phyloP scores from a whole-genome alignment of 495 filamentous ascomycete genomes.

The Margaritispora aquatica region DNA sequence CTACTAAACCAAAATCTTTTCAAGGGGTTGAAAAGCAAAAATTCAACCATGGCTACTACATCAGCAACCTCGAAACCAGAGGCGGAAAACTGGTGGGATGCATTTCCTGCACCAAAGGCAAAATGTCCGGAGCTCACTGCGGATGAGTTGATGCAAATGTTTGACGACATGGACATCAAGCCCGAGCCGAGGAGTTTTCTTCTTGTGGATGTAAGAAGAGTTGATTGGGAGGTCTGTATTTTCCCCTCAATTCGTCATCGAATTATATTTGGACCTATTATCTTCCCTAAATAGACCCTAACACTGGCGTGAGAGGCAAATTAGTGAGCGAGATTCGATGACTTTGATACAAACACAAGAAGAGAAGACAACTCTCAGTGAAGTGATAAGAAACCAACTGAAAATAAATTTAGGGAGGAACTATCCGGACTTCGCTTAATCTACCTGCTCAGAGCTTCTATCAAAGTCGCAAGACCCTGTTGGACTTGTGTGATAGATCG shows the following conservation, averaged over 20 bases:
- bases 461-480: slow-evolving; percentile 49
- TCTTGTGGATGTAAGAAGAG: slow-evolving; percentile 57
- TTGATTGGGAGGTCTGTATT: slow-evolving; percentile 51
- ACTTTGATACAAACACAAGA: too few relatives aligned
- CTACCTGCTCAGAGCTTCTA: slow-evolving; percentile 65
- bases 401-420: slow-evolving; percentile 48
- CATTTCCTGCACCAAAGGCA: slow-evolving; percentile 37
- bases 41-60: slow-evolving; percentile 1
- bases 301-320: neutral
- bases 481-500: slow-evolving; percentile 47
- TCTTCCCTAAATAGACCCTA: neutral
- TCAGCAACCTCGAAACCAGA: slow-evolving; percentile 2
- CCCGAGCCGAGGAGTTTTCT: slow-evolving; percentile 45
- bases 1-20: neutral
- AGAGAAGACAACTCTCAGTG: too few relatives aligned
- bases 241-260: neutral
- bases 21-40: neutral
- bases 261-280: neutral
- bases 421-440: slow-evolving; percentile 63
- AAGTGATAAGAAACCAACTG: neutral
- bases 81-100: slow-evolving; percentile 25
- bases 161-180: slow-evolving; percentile 33
- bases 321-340: too few relatives aligned
- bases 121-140: slow-evolving; percentile 30
- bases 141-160: slow-evolving; percentile 35